These are phyloP conservation scores for Dactylellina parvicollis DNA, from an alignment of 2,329 filamentous ascomycete species.

Conservation along the genomic window DNA sequence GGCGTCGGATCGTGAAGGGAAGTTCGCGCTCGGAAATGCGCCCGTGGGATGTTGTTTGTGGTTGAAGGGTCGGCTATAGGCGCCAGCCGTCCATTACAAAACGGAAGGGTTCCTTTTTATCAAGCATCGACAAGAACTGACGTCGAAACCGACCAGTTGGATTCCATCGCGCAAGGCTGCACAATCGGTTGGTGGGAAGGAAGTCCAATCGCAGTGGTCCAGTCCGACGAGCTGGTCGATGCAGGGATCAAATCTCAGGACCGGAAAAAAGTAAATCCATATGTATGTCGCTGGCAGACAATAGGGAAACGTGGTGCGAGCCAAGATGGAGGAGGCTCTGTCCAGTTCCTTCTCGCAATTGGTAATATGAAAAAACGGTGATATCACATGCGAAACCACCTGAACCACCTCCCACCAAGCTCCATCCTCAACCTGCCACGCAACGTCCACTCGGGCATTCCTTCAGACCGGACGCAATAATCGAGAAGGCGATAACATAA, in stretches of 20 bases:
- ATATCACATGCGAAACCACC: conserved; percentile 48
- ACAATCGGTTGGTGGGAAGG: neutral
- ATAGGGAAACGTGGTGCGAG: conserved; percentile 46
- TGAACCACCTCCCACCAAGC: neutral
- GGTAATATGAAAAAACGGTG: conserved; percentile 26
- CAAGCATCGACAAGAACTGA: neutral
- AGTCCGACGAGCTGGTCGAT: conserved; percentile 22
- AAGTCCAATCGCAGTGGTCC: neutral
- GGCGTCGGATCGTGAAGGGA: neutral
- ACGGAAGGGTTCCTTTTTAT: neutral
- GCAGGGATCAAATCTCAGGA: conserved; percentile 8
- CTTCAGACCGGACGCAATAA: neutral
- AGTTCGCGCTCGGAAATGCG: neutral
- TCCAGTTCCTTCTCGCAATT: neutral
- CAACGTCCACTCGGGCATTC: neutral
- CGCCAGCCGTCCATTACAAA: neutral
- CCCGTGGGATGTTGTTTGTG: conserved; percentile 7
- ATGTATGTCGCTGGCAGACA: neutral
- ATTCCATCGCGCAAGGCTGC: conserved; percentile 2
- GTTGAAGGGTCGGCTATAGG: conserved; percentile 9
- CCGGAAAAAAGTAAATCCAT: conserved; percentile 54
- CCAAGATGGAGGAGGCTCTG: conserved; percentile 41
- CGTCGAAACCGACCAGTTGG: neutral
- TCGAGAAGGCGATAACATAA: neutral
- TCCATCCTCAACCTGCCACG: neutral